These are phyloP conservation scores for Diplocarpon mali DNA, from an alignment of 2,329 filamentous ascomycete species.

Conservation along the genomic window DNA sequence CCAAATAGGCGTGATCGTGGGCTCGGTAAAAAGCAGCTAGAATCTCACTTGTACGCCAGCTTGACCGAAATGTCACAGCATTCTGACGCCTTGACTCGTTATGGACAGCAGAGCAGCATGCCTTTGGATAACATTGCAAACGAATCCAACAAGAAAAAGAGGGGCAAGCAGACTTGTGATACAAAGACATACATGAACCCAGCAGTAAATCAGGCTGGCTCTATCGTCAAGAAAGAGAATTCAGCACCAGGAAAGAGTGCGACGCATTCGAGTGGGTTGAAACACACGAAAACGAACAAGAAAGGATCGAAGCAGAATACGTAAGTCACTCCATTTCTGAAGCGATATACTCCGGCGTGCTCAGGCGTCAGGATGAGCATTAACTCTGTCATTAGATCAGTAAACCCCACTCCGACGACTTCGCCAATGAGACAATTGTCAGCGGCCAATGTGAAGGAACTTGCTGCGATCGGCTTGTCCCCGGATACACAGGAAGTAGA, in stretches of 20 bases:
- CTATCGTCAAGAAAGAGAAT: background rate
- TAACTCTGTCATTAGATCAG: background rate
- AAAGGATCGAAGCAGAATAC: conserved; percentile 4
- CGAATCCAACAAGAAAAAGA: background rate
- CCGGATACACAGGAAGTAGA: no score
- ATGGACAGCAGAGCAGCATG: background rate
- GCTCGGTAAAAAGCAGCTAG: background rate
- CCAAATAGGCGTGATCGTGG: background rate
- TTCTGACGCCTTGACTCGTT: background rate
- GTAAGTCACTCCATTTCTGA: conserved; percentile 3
- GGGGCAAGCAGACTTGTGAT: background rate
- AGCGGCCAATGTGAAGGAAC: background rate
- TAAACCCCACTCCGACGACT: conserved; percentile 1
- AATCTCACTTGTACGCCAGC: background rate
- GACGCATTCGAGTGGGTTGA: background rate
- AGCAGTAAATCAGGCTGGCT: background rate
- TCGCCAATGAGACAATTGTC: background rate
- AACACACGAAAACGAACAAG: conserved; percentile 1
- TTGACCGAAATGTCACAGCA: background rate
- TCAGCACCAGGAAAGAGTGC: background rate
- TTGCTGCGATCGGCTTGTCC: background rate
- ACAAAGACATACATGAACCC: background rate
- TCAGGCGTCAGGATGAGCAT: background rate
- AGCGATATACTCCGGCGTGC: background rate
- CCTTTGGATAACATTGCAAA: conserved; percentile 1